These are phyloP conservation scores for Colletotrichum horii DNA, from an alignment of 2,329 filamentous ascomycete genomes.

Conservation along the genomic window DNA sequence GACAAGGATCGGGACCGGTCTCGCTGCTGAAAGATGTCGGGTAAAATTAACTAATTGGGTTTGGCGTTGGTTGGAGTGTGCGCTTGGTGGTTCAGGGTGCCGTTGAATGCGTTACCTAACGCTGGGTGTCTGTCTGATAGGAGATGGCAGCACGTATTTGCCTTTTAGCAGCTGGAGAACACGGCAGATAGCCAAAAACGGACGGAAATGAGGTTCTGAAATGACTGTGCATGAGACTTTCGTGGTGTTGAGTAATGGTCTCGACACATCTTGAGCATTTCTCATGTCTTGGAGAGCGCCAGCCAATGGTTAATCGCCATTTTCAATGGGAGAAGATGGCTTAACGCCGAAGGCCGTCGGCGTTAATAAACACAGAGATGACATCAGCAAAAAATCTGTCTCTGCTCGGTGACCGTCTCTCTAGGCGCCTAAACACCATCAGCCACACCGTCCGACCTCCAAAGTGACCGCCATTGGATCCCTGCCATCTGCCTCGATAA, in stretches of 20 bases:
- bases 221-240: not conserved
- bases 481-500: not conserved
- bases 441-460: conserved; percentile 1
- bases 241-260: not conserved
- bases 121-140: not conserved
- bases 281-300: not conserved
- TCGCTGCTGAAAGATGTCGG: not conserved
- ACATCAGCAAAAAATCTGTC: conserved; percentile 12
- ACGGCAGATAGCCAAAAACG: not conserved
- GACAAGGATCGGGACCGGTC: not conserved
- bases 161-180: not conserved
- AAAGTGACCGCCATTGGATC: not conserved
- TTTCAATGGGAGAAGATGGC: not conserved
- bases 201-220: not conserved
- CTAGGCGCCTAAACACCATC: not conserved
- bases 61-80: not conserved
- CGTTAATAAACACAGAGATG: not conserved
- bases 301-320: not conserved
- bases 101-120: not conserved
- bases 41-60: not conserved
- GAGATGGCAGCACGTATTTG: not conserved
- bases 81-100: not conserved
- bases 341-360: not conserved
- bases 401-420: not conserved
- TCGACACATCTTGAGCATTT: not conserved